Evolutionary conservation across 768 basidiomycete species (phyloP).

Genomic region (Suillus placidus): DNA sequence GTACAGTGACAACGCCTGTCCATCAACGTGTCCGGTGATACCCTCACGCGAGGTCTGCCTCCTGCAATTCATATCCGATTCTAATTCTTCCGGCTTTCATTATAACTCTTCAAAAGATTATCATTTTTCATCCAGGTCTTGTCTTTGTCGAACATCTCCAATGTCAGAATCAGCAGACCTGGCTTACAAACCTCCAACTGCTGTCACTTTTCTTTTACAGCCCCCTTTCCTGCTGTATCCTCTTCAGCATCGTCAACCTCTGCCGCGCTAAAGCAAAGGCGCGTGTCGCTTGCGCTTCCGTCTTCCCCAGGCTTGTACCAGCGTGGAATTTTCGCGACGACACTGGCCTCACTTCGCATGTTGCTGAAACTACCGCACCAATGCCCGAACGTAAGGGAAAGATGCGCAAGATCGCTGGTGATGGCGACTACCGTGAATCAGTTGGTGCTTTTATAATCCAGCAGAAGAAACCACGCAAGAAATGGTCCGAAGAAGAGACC

Average conservation of each 20-base stretch:
- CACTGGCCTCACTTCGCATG: slow-evolving; percentile 56
- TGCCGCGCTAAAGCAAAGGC: slow-evolving; percentile 54
- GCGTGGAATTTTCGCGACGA: slow-evolving; percentile 84
- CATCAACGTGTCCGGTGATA: slow-evolving; percentile 12
- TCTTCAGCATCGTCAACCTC: slow-evolving; percentile 19
- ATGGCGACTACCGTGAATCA: slow-evolving; percentile 35
- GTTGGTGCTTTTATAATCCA: slow-evolving; percentile 32
- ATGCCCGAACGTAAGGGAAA: slow-evolving; percentile 63
- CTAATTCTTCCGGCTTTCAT: slow-evolving; percentile 10
- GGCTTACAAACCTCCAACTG: slow-evolving; percentile 37
- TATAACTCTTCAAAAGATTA: slow-evolving; percentile 22
- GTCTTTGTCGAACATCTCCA: slow-evolving; percentile 10
- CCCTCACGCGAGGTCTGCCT: slow-evolving; percentile 14
- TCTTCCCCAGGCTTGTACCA: slow-evolving; percentile 68
- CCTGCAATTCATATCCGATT: slow-evolving; percentile 24
- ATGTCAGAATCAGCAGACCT: slow-evolving; percentile 17
- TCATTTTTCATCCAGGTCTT: slow-evolving; percentile 11
- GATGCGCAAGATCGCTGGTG: slow-evolving; percentile 54
- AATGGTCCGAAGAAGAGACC: slow-evolving; percentile 84
- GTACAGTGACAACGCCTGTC: slow-evolving; percentile 5
- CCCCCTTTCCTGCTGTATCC: slow-evolving; percentile 49
- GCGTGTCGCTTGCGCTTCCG: slow-evolving; percentile 73
- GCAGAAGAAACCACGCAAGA: slow-evolving; percentile 82
- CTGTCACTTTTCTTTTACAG: slow-evolving; percentile 65
- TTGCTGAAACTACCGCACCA: slow-evolving; percentile 23